Evolutionary conservation across 179 eudicot genomes (phyloP).

Genomic region (Heliamphora pulchella): DNA sequence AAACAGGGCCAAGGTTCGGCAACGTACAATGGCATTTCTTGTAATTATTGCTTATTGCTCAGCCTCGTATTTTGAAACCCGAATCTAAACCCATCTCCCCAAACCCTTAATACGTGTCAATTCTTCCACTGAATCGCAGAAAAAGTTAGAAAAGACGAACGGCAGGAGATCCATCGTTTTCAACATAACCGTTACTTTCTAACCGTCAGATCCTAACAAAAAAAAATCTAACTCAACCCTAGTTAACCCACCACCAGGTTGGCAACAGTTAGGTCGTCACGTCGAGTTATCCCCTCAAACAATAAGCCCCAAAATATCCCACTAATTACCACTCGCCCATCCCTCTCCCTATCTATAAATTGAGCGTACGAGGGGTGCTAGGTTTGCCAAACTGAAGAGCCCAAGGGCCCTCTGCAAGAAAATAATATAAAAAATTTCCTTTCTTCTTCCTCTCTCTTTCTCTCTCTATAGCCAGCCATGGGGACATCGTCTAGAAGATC

Average conservation of each 20-base stretch:
- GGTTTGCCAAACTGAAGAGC: conserved; percentile 84
- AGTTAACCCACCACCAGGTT: conserved; percentile 14
- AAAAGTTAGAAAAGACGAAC: neutral
- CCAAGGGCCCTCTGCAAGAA: conserved; percentile 32
- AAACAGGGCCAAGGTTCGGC: too few relatives aligned
- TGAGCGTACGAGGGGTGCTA: conserved; percentile 25
- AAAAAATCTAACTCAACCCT: conserved; percentile 15
- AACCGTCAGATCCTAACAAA: conserved; percentile 17
- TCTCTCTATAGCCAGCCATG: conserved; percentile 17
- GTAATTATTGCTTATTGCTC: too few relatives aligned
- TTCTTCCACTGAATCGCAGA: too few relatives aligned
- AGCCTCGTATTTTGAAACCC: too few relatives aligned
- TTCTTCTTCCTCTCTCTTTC: conserved; percentile 8
- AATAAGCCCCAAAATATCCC: conserved; percentile 11
- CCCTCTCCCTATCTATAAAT: conserved; percentile 34
- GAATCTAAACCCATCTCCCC: too few relatives aligned
- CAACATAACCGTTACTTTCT: neutral
- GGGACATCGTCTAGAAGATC: conserved; percentile 48
- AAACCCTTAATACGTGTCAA: too few relatives aligned
- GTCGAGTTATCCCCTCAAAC: neutral
- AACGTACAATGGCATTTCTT: too few relatives aligned
- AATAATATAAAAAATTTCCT: conserved; percentile 11
- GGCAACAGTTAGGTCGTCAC: neutral
- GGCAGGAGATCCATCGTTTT: conserved; percentile 4
- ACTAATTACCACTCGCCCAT: conserved; percentile 22